Percentiles rank a stretch among this genome's conserved stretches.
These are phyloP conservation scores for Rhynchosporium agropyri DNA, from an alignment of 2,329 filamentous ascomycete genomes.

Conservation along the genomic window DNA sequence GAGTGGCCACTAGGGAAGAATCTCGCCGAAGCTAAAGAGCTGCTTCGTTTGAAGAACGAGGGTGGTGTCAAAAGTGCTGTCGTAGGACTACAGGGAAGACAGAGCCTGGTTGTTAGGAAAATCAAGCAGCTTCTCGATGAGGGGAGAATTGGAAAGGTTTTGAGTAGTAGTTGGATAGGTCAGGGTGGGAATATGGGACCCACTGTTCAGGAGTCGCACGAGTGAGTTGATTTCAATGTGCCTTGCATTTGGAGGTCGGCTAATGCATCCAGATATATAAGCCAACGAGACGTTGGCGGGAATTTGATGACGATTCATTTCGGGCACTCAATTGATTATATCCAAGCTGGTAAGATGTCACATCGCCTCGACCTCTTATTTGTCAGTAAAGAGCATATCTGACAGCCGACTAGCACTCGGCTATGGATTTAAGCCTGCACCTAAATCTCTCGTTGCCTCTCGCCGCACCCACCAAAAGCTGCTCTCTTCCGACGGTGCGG, in stretches of 20 bases:
- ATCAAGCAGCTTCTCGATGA: constrained; percentile 47
- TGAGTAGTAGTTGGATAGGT: constrained; percentile 45
- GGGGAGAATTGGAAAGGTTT: constrained; percentile 54
- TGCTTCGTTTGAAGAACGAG: constrained; percentile 47
- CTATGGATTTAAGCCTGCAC: constrained; percentile 23
- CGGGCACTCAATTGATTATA: constrained; percentile 47
- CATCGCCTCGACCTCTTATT: neutral
- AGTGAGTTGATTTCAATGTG: constrained; percentile 43
- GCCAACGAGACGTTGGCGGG: constrained; percentile 46
- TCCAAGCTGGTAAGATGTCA: constrained; percentile 37
- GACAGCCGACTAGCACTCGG: constrained; percentile 26
- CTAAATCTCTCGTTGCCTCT: constrained; percentile 27
- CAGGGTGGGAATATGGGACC: constrained; percentile 19
- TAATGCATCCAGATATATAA: neutral
- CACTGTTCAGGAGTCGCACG: constrained; percentile 38
- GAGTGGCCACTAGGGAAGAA: constrained; percentile 54
- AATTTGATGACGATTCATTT: constrained; percentile 39
- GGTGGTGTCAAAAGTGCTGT: constrained; percentile 46
- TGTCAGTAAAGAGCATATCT: neutral
- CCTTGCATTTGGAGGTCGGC: neutral
- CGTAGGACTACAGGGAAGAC: constrained; percentile 55
- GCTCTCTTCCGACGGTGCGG: constrained; percentile 7
- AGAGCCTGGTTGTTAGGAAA: constrained; percentile 46
- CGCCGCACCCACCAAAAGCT: constrained; percentile 22
- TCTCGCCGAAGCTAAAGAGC: constrained; percentile 47